phyloP scores from a whole-genome alignment of 768 basidiomycete genomes.

The Suillus brevipes region DNA sequence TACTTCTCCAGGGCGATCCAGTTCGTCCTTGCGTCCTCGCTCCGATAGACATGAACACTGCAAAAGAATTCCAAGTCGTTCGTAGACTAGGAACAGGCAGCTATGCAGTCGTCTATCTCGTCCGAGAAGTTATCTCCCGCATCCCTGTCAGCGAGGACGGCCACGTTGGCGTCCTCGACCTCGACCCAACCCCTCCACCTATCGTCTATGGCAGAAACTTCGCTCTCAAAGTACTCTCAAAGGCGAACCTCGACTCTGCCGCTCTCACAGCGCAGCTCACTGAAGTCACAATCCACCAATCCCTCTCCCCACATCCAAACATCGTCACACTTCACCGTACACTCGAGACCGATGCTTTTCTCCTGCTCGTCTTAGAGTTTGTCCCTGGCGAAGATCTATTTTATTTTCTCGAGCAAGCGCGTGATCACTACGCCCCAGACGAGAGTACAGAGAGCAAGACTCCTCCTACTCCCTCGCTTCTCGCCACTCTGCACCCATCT shows the following conservation, averaged over 20 bases:
- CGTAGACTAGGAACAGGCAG: conserved; percentile 84
- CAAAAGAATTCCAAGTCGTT: conserved; percentile 79
- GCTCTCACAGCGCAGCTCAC: conserved; percentile 86
- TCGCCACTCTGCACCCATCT: conserved; percentile 76
- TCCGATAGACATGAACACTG: conserved; percentile 38
- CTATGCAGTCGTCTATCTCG: conserved; percentile 94
- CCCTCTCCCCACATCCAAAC: conserved; percentile 84
- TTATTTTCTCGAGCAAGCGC: conserved; percentile 96
- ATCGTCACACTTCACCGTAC: conserved; percentile 95
- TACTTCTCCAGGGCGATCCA: conserved; percentile 62
- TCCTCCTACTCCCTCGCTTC: conserved; percentile 90
- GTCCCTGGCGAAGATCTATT: conserved; percentile 97
- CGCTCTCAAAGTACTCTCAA: conserved; percentile 96
- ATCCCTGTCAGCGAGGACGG: conserved; percentile 42
- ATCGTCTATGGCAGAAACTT: conserved; percentile 74
- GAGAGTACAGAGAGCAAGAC: conserved; percentile 41
- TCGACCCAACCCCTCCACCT: conserved; percentile 41
- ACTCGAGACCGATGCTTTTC: conserved; percentile 86
- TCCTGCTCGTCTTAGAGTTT: conserved; percentile 92
- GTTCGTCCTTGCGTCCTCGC: conserved; percentile 54
- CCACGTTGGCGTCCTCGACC: conserved; percentile 54
- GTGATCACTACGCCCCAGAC: conserved; percentile 70
- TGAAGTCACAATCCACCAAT: conserved; percentile 96
- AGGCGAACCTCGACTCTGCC: conserved; percentile 88
- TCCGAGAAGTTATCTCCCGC: conserved; percentile 62